These are phyloP conservation scores for Serendipita sp. DNA, from an alignment of 768 basidiomycete species.

Conservation along the genomic window DNA sequence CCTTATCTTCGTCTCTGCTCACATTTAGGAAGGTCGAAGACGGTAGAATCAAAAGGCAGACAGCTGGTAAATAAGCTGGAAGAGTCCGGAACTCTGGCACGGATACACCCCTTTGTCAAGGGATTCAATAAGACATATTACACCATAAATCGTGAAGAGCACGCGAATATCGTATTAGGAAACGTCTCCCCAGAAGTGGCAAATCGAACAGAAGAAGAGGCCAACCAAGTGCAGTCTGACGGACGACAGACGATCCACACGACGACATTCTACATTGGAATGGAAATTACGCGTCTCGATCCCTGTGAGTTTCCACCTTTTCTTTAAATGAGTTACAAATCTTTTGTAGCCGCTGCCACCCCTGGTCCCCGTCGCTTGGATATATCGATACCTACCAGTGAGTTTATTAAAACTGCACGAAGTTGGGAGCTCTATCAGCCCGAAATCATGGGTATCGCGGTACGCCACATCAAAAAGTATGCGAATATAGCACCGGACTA, in stretches of 20 bases:
- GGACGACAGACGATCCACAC: conserved; percentile 69
- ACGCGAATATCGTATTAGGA: conserved; percentile 74
- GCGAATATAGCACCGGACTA: conserved; percentile 10
- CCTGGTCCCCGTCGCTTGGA: conserved; percentile 72
- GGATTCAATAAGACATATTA: conserved; percentile 79
- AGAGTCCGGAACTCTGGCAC: conserved; percentile 75
- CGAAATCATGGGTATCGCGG: conserved; percentile 80
- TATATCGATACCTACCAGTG: conserved; percentile 90
- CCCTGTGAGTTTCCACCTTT: background rate
- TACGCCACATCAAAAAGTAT: conserved; percentile 84
- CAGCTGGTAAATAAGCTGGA: conserved; percentile 97
- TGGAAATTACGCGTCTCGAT: conserved; percentile 41
- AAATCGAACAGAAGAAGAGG: conserved; percentile 59
- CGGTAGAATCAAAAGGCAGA: conserved; percentile 93
- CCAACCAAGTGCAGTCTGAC: conserved; percentile 28
- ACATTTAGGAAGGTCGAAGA: conserved; percentile 48
- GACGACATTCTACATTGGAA: conserved; percentile 96
- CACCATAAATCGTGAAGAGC: conserved; percentile 75
- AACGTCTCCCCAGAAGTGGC: conserved; percentile 58
- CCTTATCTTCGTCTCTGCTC: conserved; percentile 7
- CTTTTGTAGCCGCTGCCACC: conserved; percentile 40
- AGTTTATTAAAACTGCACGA: conserved; percentile 88
- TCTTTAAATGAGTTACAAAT: background rate
- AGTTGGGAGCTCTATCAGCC: conserved; percentile 93
- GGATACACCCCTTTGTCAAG: conserved; percentile 91